Conservation (phyloP, 768 basidiomycete genomes). For the Baorangia bicolor region DNA sequence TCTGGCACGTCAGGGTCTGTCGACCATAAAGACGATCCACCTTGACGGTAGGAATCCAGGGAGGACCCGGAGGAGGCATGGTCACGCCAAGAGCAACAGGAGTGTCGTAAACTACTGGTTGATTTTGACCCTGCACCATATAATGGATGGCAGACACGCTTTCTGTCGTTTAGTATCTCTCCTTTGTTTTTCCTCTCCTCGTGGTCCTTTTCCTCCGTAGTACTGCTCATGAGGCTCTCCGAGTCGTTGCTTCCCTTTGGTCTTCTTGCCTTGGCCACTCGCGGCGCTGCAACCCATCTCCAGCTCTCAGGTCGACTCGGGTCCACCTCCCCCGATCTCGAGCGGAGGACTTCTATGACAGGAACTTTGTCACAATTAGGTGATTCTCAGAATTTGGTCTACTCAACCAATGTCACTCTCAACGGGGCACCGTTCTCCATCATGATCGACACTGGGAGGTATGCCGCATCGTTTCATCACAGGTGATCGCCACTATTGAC, state of each 20-base stretch:
- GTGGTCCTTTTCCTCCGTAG: not conserved
- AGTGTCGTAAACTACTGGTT: too few species aligned
- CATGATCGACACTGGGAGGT: slow-evolving; percentile 49
- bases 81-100: too few species aligned
- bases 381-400: slow-evolving; percentile 35
- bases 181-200: not conserved
- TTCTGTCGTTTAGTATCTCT: not conserved
- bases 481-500: not conserved
- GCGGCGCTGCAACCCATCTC: slow-evolving; percentile 11
- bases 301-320: slow-evolving; percentile 16
- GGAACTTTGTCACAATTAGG: slow-evolving; percentile 27
- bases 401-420: slow-evolving; percentile 40
- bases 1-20: too few species aligned
- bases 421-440: slow-evolving; percentile 35
- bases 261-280: slow-evolving; percentile 7
- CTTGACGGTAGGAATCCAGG: too few species aligned
- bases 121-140: not conserved
- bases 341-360: slow-evolving; percentile 28
- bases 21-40: too few species aligned
- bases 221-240: slow-evolving; percentile 12
- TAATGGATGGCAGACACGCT: not conserved
- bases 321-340: slow-evolving; percentile 8
- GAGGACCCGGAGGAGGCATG: too few species aligned
- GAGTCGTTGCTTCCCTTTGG: slow-evolving; percentile 6
- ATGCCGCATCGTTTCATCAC: slow-evolving; percentile 3